Base-by-base conservation (phyloP, 2,329 filamentous ascomycete species). In the Colletotrichum eremochloae region DNA sequence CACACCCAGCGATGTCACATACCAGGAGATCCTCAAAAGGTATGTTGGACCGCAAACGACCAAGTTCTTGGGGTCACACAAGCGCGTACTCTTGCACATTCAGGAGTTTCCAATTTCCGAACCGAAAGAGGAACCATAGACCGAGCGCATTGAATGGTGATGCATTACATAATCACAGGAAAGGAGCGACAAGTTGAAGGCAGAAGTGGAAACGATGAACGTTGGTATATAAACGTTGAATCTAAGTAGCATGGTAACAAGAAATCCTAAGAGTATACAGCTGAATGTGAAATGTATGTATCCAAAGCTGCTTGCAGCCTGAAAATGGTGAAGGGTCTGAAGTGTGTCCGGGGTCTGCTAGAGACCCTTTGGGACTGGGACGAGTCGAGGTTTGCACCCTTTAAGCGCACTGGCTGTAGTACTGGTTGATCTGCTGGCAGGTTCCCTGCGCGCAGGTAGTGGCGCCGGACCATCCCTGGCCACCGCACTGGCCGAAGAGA, bases 381-480 rank as follows among this genome's bases (percentile, higher is more conserved):
- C 5, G 31, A 36, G 6, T 5, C 20, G 52, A 15, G 31, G 8
- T 8, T 55, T 5, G 5, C 6, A 15, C 31, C 15, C 18, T 55
- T 55, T 36, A 55, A 9, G 52, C 52, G 52, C 52, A 55, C 18
- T 55, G 52, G 52, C 52, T 55, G 52, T 79, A 79, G 42, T 74
- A 77, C 18, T 77, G 72, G 71, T 76, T 77, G 40, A 68, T 67
- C 36, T 68, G 71, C 31, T 73, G 77, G 75, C 78, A 79, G 15
- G 75, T 77, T 44, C 77, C 78, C 65, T 75, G 68, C 5, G 75
- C 73, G 42, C 78, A 79, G 2, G 73, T 69, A 1, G 76, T 78
- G 1, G 78, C 74, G 6, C 77, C 78, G 33, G 69, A 76, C 73
- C 75, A 79, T 29, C 74, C 76, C 55, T 56, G 38, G 44, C 74